These are phyloP conservation scores for Croton laevigatus DNA, from an alignment of 441 rosid species.

Conservation along the genomic window DNA sequence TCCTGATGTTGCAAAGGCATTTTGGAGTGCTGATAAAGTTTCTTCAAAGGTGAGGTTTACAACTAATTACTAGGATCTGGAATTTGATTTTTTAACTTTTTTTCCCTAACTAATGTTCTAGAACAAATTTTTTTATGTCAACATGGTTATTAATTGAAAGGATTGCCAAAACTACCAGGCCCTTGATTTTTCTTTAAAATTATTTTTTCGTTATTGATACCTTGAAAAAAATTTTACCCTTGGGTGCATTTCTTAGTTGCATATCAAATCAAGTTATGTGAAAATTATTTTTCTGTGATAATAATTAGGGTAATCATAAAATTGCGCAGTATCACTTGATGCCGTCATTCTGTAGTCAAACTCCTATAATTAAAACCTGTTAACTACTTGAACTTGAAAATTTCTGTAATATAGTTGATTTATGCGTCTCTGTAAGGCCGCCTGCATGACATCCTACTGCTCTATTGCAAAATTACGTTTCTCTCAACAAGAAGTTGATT, in stretches of 20 bases:
- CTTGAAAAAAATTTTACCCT: neutral
- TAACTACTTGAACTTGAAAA: neutral
- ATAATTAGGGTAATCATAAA: constrained; percentile 1
- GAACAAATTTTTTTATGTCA: constrained; percentile 4
- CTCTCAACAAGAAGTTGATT: constrained; percentile 17
- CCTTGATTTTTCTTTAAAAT: neutral
- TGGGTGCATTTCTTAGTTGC: neutral
- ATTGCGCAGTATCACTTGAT: neutral
- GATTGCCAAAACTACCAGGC: neutral
- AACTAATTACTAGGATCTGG: neutral
- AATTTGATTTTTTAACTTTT: constrained; percentile 11
- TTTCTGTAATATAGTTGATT: neutral
- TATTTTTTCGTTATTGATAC: neutral
- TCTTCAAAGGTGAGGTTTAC: constrained; percentile 64
- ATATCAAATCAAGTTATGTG: neutral
- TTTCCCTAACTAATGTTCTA: constrained; percentile 1
- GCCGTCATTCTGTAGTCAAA: neutral
- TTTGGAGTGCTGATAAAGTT: constrained; percentile 68
- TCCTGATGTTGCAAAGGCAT: constrained; percentile 78
- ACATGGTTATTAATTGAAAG: neutral
- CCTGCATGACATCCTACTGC: neutral
- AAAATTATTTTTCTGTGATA: neutral
- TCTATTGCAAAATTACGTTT: constrained; percentile 2
- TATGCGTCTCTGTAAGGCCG: neutral
- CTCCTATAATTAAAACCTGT: neutral